Evolutionary conservation across 2,329 filamentous ascomycete species (phyloP), one percentile per base, ranked within the genome.

Genomic region (Aspergillus tamarii): DNA sequence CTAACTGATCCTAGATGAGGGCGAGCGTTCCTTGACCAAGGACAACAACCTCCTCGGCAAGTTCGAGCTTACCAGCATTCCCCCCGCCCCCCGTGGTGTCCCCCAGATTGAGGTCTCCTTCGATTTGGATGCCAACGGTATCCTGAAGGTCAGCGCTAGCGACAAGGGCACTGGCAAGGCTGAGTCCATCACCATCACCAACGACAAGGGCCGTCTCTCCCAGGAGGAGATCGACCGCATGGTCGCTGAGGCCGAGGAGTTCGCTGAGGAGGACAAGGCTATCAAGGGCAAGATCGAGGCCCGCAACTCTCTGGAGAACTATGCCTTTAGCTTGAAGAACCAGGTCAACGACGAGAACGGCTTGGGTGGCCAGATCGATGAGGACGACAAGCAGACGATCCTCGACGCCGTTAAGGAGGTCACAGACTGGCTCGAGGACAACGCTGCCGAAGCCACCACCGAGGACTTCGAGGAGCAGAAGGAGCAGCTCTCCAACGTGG

Each of bases 401-500:
- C 84, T 96, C 69, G 94, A 97, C 71, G 95, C 95, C 68, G 89
- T 99, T 84, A 98, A 98, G 91, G 95, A 99, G 85, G 85, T 93
- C 68, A 90, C 90, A 74, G 94, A 97, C 80, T 99, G 95, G 95
- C 90, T 99, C 65, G 94, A 97, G 73, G 93, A 96, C 88, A 96
- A 97, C 83, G 92, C 88, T 70, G 88, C 90, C 70, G 90, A 91
- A 59, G 95, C 95, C 69, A 88, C 85, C 71, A 86, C 93, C 64
- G 94, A 97, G 85, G 95, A 98, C 85, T 97, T 98, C 75, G 94
- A 97, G 83, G 95, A 99, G 88, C 94, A 98, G 87, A 97, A 96
- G 87, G 94, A 99, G 91, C 97, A 97, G 88, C 88, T 99, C 72
- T 96, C 92, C 74, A 91, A 91, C 81, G 92, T 97, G 69, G 95